phyloP scores from a whole-genome alignment of 306 rosid genomes.

The Dryas alaskensis region DNA sequence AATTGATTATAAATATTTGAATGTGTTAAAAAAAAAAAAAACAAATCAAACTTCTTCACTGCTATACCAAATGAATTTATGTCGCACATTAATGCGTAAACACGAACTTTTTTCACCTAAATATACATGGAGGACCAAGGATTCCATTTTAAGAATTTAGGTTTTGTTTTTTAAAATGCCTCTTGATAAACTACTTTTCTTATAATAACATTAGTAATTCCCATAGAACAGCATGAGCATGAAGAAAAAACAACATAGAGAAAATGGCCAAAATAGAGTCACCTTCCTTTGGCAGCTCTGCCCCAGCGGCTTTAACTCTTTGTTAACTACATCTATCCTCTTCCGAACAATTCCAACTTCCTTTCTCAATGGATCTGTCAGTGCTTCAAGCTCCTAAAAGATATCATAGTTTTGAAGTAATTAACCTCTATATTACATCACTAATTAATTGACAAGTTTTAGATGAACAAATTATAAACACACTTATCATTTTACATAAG shows the following conservation, averaged over 20 bases:
- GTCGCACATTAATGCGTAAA: no score
- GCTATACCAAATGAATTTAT: no score
- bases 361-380: conserved; percentile 86
- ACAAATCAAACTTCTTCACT: no score
- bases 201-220: not conserved
- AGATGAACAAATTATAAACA: not conserved
- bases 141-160: no score
- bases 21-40: no score
- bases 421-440: not conserved
- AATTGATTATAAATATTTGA: no score
- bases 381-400: conserved; percentile 77
- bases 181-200: not conserved
- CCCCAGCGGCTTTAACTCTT: conserved; percentile 89
- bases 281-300: conserved; percentile 89
- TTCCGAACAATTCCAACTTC: conserved; percentile 68
- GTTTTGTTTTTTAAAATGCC: no score
- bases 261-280: not conserved
- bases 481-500: no score
- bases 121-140: no score
- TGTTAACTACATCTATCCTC: conserved; percentile 73
- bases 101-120: no score
- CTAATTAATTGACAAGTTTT: not conserved
- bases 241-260: not conserved
- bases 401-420: not conserved
- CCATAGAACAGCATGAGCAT: not conserved